Conservation (phyloP, 2,329 filamentous ascomycete species). For the Cladophialophora carrionii region DNA sequence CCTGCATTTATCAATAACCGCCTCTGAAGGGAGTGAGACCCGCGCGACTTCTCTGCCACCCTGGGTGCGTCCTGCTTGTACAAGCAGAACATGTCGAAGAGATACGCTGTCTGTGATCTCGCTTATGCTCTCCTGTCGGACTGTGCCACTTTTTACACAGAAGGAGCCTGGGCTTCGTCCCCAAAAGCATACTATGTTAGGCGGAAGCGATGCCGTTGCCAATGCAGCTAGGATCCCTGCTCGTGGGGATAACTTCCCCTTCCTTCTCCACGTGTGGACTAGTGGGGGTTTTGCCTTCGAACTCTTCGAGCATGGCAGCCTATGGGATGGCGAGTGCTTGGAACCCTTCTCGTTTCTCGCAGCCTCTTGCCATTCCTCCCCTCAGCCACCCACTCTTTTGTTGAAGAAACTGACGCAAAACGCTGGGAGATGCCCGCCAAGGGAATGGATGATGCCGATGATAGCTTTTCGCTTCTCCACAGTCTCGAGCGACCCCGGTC, state of each 20-base stretch:
- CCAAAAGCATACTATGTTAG: background rate
- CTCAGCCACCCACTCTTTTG: background rate
- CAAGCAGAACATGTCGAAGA: background rate
- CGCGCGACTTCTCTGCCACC: background rate
- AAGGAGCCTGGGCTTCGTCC: background rate
- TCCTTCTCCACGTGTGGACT: constrained; percentile 22
- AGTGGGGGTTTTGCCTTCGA: background rate
- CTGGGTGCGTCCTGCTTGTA: background rate
- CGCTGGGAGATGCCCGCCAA: background rate
- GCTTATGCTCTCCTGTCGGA: background rate
- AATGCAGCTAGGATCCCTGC: constrained; percentile 1
- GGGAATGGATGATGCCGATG: background rate
- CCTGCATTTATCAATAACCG: background rate
- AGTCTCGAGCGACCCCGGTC: constrained; percentile 13
- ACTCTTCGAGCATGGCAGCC: background rate
- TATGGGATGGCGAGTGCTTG: background rate
- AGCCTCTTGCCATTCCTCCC: constrained; percentile 7
- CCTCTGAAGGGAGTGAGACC: background rate
- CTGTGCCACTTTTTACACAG: background rate
- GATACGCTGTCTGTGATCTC: background rate
- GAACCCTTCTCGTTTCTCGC: constrained; percentile 2
- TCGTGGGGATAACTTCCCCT: constrained; percentile 18
- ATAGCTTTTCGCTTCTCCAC: constrained; percentile 13
- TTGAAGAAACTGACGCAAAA: background rate
- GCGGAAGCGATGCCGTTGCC: background rate